Percentiles rank a stretch among this genome's conserved stretches.
Conservation (phyloP, 2,329 filamentous ascomycete genomes). For the Fusarium denticulatum region DNA sequence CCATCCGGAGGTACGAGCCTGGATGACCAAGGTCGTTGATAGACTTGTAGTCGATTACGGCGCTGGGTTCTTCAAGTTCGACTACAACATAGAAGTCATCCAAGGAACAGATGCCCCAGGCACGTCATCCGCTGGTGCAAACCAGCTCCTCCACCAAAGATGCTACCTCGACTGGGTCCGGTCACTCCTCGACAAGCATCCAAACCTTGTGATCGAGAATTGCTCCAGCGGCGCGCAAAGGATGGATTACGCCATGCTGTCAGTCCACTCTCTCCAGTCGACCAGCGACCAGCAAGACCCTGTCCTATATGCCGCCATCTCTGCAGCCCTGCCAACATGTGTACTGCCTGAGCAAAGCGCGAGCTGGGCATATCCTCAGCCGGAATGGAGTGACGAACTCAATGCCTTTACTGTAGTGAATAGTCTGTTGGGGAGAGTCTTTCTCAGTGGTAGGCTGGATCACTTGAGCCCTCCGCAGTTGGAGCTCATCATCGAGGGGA, state of each 20-base stretch:
- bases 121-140: slow-evolving; percentile 37
- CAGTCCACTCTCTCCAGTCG: slow-evolving; percentile 46
- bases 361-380: slow-evolving; percentile 50
- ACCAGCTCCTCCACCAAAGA: slow-evolving; percentile 45
- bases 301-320: slow-evolving; percentile 44
- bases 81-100: slow-evolving; percentile 50
- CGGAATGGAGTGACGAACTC: slow-evolving; percentile 46
- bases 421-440: slow-evolving; percentile 45
- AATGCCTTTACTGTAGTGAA: slow-evolving; percentile 50
- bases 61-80: slow-evolving; percentile 49
- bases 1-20: slow-evolving; percentile 35
- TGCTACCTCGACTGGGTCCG: slow-evolving; percentile 48
- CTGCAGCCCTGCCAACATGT: slow-evolving; percentile 46
- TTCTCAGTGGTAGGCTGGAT: slow-evolving; percentile 30
- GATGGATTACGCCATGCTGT: slow-evolving; percentile 50
- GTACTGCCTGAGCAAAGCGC: slow-evolving; percentile 50
- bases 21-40: slow-evolving; percentile 42
- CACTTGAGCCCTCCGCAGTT: not conserved
- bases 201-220: slow-evolving; percentile 48
- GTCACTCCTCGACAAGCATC: slow-evolving; percentile 40
- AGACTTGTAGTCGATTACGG: slow-evolving; percentile 41
- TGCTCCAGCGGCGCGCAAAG: slow-evolving; percentile 48
- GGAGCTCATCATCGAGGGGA: not conserved
- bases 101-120: slow-evolving; percentile 45
- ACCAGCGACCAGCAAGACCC: slow-evolving; percentile 52